phyloP scores from a whole-genome alignment of 306 rosid genomes.

The Fagus crenata region DNA sequence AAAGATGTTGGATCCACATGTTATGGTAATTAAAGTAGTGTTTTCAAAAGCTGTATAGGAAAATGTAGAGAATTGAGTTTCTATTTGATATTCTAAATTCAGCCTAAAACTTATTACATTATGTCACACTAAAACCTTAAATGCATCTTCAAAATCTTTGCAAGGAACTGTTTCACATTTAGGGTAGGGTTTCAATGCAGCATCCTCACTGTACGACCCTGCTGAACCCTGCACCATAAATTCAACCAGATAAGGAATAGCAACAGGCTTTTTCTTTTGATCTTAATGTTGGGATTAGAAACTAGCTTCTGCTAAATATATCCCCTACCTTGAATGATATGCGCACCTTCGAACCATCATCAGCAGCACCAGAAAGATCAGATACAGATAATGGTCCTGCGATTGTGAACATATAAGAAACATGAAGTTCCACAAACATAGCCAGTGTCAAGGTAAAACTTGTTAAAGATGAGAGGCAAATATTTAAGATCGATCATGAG shows the following conservation, averaged over 20 bases:
- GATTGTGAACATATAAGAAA: conserved; percentile 14
- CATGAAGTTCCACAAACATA: background rate
- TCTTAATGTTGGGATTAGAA: background rate
- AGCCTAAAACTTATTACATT: background rate
- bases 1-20: background rate
- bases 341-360: conserved; percentile 41
- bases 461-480: background rate
- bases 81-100: background rate
- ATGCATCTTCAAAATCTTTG: conserved; percentile 64
- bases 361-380: conserved; percentile 44
- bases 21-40: background rate
- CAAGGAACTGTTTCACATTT: conserved; percentile 69
- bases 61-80: background rate
- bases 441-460: conserved; percentile 19
- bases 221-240: conserved; percentile 56
- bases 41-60: background rate
- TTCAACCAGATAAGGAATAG: conserved; percentile 38
- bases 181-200: conserved; percentile 71
- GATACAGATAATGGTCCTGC: conserved; percentile 60
- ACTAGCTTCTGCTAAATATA: background rate
- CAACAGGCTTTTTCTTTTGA: background rate
- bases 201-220: conserved; percentile 69
- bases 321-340: conserved; percentile 58
- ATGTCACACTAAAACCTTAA: conserved; percentile 47
- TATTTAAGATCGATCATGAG: background rate